A percentile compares a stretch with the other conserved stretches of the same genome.
Evolutionary conservation across 306 rosid genomes (phyloP).

Genomic region (Glycine tomentella): DNA sequence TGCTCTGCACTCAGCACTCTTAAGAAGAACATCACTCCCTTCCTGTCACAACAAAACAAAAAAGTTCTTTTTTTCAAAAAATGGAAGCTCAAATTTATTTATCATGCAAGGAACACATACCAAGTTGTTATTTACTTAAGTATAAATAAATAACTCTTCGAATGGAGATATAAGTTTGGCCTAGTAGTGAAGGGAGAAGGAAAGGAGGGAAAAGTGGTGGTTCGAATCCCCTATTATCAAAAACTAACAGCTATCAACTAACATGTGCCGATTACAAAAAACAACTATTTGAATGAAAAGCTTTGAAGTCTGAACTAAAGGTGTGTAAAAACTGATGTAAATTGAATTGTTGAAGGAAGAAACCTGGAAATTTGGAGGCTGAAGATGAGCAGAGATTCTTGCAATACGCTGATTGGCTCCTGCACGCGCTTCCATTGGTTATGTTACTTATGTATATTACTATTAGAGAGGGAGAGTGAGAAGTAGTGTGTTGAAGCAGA

Average conservation of each 20-base stretch:
- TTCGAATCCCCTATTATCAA: too few species aligned
- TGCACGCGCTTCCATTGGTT: constrained; percentile 56
- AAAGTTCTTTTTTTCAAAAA: background rate
- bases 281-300: background rate
- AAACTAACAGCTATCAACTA: too few species aligned
- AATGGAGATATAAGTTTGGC: too few species aligned
- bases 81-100: background rate
- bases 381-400: constrained; percentile 73
- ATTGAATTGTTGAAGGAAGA: background rate
- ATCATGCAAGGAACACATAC: constrained; percentile 5
- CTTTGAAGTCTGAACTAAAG: background rate
- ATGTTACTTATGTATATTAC: background rate
- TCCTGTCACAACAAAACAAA: constrained; percentile 40
- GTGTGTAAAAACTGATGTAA: constrained; percentile 1
- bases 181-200: too few species aligned
- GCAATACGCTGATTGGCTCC: constrained; percentile 70
- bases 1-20: constrained; percentile 64
- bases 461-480: background rate
- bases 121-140: too few species aligned
- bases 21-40: constrained; percentile 47
- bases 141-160: too few species aligned
- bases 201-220: too few species aligned
- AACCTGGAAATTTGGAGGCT: constrained; percentile 75
- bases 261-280: too few species aligned
- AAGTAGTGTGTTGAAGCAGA: background rate